Evolutionary conservation across 345 rosid genomes (phyloP).

Genomic region (Boechera divaricarpa): DNA sequence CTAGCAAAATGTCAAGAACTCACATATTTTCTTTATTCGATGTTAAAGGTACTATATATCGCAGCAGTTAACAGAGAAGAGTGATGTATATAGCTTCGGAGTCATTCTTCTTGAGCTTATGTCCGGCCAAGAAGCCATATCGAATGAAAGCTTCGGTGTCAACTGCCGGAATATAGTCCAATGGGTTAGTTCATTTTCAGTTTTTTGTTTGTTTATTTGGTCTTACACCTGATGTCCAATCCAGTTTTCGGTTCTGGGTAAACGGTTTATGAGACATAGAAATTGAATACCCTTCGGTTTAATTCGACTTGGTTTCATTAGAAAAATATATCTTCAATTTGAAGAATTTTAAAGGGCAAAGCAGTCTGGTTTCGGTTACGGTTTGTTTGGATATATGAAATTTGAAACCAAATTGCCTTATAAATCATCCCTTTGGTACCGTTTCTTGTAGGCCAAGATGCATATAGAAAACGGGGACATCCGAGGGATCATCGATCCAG

Average conservation of each 20-base stretch:
- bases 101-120: slow-evolving; percentile 96
- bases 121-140: slow-evolving; percentile 97
- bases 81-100: slow-evolving; percentile 97
- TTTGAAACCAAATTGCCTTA: not conserved
- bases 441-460: slow-evolving; percentile 66
- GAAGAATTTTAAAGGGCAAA: not conserved
- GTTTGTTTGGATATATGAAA: not conserved
- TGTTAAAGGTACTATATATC: slow-evolving; percentile 85
- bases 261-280: not conserved
- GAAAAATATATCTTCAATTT: not conserved
- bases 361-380: not conserved
- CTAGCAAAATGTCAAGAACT: not conserved
- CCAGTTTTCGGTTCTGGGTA: not conserved
- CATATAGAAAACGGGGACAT: slow-evolving; percentile 97
- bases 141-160: slow-evolving; percentile 83
- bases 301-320: not conserved
- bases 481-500: slow-evolving; percentile 85
- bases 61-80: slow-evolving; percentile 96
- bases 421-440: not conserved
- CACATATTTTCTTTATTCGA: not conserved
- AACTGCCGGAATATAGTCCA: slow-evolving; percentile 98
- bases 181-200: slow-evolving; percentile 68
- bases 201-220: not conserved
- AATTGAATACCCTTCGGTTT: not conserved
- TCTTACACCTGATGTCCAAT: not conserved